These are phyloP conservation scores for Fraxinus greggii DNA, from an alignment of 305 asterid genomes.

Conservation along the genomic window DNA sequence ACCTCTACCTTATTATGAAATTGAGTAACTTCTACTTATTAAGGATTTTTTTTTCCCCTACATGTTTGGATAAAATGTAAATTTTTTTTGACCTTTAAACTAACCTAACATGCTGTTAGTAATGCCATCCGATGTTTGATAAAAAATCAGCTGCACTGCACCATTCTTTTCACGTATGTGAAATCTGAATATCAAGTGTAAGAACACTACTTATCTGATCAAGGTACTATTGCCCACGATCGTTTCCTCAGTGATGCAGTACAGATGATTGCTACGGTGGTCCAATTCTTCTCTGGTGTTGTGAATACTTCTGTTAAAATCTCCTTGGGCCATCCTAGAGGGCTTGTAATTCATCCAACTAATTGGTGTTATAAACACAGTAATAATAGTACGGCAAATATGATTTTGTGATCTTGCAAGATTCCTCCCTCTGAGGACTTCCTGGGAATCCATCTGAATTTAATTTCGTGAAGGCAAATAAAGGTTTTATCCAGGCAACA, in stretches of 20 bases:
- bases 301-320: background rate
- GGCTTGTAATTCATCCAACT: background rate
- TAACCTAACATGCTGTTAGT: background rate
- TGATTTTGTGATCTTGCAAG: background rate
- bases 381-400: background rate
- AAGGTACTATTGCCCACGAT: background rate
- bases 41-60: background rate
- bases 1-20: background rate
- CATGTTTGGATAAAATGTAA: background rate
- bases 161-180: background rate
- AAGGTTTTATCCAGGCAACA: background rate
- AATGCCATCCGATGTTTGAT: background rate
- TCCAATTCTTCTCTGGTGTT: background rate
- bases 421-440: background rate
- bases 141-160: background rate
- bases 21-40: background rate
- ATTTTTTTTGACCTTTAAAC: background rate
- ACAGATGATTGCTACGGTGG: background rate
- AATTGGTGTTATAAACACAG: background rate
- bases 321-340: background rate
- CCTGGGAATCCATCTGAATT: background rate
- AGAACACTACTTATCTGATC: background rate
- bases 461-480: background rate
- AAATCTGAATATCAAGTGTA: background rate
- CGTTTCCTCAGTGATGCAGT: background rate